Evolutionary conservation across 2,329 filamentous ascomycete genomes (phyloP), one percentile per base, ranked within the genome.

Genomic region (Stachybotrys chartarum): DNA sequence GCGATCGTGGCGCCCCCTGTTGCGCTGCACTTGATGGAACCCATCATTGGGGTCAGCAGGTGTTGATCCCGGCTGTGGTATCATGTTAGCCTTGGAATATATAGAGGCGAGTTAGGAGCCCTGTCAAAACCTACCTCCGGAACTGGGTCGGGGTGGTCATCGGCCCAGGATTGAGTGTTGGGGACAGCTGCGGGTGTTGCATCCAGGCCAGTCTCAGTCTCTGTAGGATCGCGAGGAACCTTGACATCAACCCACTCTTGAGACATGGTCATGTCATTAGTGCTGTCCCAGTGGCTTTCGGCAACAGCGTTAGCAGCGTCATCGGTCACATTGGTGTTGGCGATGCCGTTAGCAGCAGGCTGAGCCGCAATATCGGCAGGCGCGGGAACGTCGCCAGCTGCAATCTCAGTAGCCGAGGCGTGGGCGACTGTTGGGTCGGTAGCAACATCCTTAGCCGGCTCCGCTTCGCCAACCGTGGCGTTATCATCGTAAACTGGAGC

Each of bases 141-240:
- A 44, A 69, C 69, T 55, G 69, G 70, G 57, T 85, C 82, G 17
- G 87, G 83, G 63, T 88, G 82, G 58, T 94, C 89, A 64, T 96
- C 91, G 30, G 90, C 90, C 90, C 90, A 95, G 64, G 86, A 91
- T 66, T 87, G 84, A 32, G 78, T 77, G 64, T 79, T 78, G 54
- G 73, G 67, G 45, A 75, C 70, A 8, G 75, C 74, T 7, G 82
- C 84, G 50, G 84, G 81, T n/a, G 82, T 84, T 30, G 83, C 82
- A 50, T 78, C 73, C 47, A 83, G 68, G 44, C 83, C 84, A 44
- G 79, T 83, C 58, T 94, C 89, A 6, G 87, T 86, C 77, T 95
- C 91, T 53, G 83, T 75, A 50, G 86, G 81, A 65, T 92, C 83
- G 55, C 87, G 84, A 53, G 90, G 84, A 49, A 90, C 78, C 68